These are phyloP conservation scores for Glonium stellatum DNA, from an alignment of 495 filamentous ascomycete genomes.

Conservation along the genomic window DNA sequence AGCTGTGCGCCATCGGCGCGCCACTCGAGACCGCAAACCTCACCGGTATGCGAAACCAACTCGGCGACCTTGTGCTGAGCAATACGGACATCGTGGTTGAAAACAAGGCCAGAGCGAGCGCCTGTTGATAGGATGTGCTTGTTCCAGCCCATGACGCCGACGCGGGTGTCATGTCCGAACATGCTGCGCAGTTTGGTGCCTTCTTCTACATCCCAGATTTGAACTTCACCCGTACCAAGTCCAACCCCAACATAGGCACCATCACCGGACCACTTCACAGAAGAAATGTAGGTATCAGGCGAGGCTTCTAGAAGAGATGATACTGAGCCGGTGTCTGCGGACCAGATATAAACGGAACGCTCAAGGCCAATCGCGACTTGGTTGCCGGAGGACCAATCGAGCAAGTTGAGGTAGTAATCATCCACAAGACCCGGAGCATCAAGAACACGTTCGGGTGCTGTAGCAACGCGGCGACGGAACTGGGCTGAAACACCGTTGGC, in stretches of 20 bases:
- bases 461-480: conserved; percentile 82
- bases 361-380: conserved; percentile 97
- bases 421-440: conserved; percentile 94
- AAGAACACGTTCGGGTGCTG: conserved; percentile 92
- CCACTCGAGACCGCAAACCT: conserved; percentile 98
- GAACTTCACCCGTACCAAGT: conserved; percentile 88
- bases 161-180: conserved; percentile 92
- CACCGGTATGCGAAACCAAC: conserved; percentile 90
- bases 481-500: conserved; percentile 66
- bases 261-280: conserved; percentile 97
- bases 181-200: conserved; percentile 93
- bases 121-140: conserved; percentile 95
- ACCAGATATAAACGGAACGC: conserved; percentile 97
- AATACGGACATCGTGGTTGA: conserved; percentile 97
- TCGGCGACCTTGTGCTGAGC: conserved; percentile 97
- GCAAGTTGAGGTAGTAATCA: conserved; percentile 97
- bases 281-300: conserved; percentile 91
- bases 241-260: conserved; percentile 95
- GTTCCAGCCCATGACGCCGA: conserved; percentile 97
- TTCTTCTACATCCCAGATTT: conserved; percentile 99
- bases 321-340: conserved; percentile 87
- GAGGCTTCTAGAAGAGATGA: conserved; percentile 76
- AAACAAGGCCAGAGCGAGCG: conserved; percentile 88
- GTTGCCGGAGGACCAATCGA: conserved; percentile 96
- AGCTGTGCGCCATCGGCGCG: conserved; percentile 91